phyloP scores from a whole-genome alignment of 169 alveolate species.

The Eimeria brunetti region DNA sequence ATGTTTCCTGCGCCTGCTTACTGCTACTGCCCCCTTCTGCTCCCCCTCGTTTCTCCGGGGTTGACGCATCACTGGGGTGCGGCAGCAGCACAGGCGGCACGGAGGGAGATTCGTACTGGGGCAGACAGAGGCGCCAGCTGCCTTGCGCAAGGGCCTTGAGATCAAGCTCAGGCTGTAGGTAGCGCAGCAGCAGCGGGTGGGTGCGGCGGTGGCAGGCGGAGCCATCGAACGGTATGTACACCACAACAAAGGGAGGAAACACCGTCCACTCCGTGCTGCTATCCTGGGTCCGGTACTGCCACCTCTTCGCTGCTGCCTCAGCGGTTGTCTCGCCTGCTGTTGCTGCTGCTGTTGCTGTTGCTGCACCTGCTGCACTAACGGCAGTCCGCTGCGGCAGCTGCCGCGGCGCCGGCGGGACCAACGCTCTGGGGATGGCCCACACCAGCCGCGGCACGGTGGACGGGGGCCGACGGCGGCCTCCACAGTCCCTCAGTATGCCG shows the following conservation, averaged over 20 bases:
- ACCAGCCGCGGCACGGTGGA: conserved; percentile 8
- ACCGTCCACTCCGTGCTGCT: conserved; percentile 64
- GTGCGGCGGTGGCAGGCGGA: conserved; percentile 1
- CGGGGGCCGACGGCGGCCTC: not conserved
- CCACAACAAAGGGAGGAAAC: conserved; percentile 75
- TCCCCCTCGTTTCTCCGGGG: not conserved
- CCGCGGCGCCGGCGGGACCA: conserved; percentile 12
- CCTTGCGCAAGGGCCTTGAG: conserved; percentile 37
- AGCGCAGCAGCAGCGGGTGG: conserved; percentile 67
- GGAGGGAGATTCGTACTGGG: conserved; percentile 33
- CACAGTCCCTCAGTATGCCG: not conserved
- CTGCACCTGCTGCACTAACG: no score
- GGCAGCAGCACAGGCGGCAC: conserved; percentile 51
- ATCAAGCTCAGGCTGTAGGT: conserved; percentile 79
- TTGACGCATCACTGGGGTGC: conserved; percentile 45
- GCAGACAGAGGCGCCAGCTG: conserved; percentile 51
- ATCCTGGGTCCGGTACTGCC: conserved; percentile 70
- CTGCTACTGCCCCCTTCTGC: not conserved
- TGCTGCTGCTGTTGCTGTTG: not conserved
- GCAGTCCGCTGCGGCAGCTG: no score
- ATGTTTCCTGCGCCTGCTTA: not conserved
- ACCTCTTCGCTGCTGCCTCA: conserved; percentile 20
- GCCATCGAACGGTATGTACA: conserved; percentile 54
- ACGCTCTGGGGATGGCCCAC: conserved; percentile 71
- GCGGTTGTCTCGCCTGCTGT: not conserved